These are phyloP conservation scores for Betula pendula DNA, from an alignment of 306 rosid species.

Conservation along the genomic window DNA sequence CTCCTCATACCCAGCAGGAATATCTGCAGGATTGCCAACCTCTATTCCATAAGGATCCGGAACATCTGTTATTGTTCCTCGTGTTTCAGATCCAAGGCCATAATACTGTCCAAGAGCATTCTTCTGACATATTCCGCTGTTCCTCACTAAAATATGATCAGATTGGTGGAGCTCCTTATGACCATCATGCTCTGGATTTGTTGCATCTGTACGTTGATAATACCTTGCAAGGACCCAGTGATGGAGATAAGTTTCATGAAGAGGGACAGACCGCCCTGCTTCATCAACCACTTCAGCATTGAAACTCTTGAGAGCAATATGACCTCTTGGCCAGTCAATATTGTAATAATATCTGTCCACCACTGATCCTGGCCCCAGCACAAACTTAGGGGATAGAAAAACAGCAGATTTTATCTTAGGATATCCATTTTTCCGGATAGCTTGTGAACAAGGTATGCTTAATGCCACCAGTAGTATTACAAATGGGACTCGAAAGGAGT, in stretches of 20 bases:
- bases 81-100: slow-evolving; percentile 74
- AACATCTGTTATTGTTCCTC: slow-evolving; percentile 49
- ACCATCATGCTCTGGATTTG: slow-evolving; percentile 16
- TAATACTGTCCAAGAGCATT: slow-evolving; percentile 38
- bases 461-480: slow-evolving; percentile 34
- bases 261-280: slow-evolving; percentile 54
- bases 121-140: slow-evolving; percentile 58
- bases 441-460: slow-evolving; percentile 30
- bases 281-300: slow-evolving; percentile 72
- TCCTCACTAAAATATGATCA: slow-evolving; percentile 23
- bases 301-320: slow-evolving; percentile 61
- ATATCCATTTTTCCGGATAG: slow-evolving; percentile 20
- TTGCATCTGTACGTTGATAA: slow-evolving; percentile 21
- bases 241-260: slow-evolving; percentile 75
- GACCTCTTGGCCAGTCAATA: slow-evolving; percentile 68
- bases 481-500: slow-evolving; percentile 15
- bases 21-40: slow-evolving; percentile 51
- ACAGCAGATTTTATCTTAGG: slow-evolving; percentile 41
- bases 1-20: slow-evolving; percentile 70
- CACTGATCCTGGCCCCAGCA: slow-evolving; percentile 66
- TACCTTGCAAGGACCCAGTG: slow-evolving; percentile 53
- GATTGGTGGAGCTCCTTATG: slow-evolving; percentile 12
- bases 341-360: slow-evolving; percentile 32
- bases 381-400: slow-evolving; percentile 59
- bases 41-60: slow-evolving; percentile 75